Percentiles rank a stretch among this genome's conserved stretches.
Conservation (phyloP, 805 yeast genomes). For the Metschnikowia chrysomelidarum region DNA sequence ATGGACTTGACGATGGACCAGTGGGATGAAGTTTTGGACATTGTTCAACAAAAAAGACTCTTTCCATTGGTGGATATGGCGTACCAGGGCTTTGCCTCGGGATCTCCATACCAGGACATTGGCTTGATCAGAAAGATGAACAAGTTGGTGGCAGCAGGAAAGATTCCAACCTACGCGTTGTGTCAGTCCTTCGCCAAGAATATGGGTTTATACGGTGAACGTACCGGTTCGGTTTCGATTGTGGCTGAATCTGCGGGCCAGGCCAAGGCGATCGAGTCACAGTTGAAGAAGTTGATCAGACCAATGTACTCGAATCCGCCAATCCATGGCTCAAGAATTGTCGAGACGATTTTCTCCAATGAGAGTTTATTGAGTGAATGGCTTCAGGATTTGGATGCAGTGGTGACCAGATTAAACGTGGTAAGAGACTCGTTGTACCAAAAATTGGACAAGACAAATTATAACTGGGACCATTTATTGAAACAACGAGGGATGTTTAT, state of each 20-base stretch:
- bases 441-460: constrained; percentile 57
- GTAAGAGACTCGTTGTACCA: constrained; percentile 68
- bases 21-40: constrained; percentile 74
- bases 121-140: constrained; percentile 46
- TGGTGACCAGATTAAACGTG: constrained; percentile 73
- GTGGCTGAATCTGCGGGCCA: constrained; percentile 55
- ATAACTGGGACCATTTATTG: constrained; percentile 82
- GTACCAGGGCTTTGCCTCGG: constrained; percentile 93
- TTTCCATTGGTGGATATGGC: constrained; percentile 91
- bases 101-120: constrained; percentile 71
- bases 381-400: constrained; percentile 74
- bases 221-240: constrained; percentile 75
- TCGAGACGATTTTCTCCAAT: constrained; percentile 67
- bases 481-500: constrained; percentile 97
- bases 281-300: constrained; percentile 78
- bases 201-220: constrained; percentile 50
- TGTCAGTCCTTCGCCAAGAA: constrained; percentile 49
- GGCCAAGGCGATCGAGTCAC: constrained; percentile 62
- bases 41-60: constrained; percentile 54
- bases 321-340: constrained; percentile 89
- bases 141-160: constrained; percentile 47
- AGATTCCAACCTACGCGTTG: constrained; percentile 52
- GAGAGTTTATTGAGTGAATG: constrained; percentile 64
- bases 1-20: constrained; percentile 81
- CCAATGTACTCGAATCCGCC: constrained; percentile 94